Base-by-base conservation (phyloP, 495 filamentous ascomycete species). In the Delitschia confertaspora region DNA sequence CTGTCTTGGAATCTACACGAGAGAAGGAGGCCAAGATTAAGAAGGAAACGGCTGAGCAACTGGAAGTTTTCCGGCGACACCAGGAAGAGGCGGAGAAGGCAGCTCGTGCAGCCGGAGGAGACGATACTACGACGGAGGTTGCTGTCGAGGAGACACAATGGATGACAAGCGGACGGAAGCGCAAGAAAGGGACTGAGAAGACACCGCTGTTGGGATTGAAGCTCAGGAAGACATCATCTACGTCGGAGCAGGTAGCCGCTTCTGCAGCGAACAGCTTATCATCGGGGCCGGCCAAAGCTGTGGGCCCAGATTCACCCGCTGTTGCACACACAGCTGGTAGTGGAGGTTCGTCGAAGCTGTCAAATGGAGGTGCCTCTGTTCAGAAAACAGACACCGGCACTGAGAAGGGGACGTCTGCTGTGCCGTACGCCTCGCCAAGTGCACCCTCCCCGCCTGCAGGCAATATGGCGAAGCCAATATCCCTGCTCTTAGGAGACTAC, bases 21-120 rank as follows among this genome's bases (percentile, higher is more conserved):
- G 72, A 68, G 9, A 78, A 88, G 62, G 88, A 94, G 57, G 82
- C 74, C 6, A 68, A 73, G 23, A 69, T 85, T n/a, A 75, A 75
- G 58, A 76, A 72, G 48, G 83, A 93, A 63, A 85, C 82, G 10
- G 70, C 74, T 16, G 78, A 83, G 53, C 79, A 85, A 51, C 61
- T 95, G 25, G 74, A 78, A 30, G 56, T 59, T 0, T 95, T 94
- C 53, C 69, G 82, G 24, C 67, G 69, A 55, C 75, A 78, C 53
- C 80, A 80, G 48, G 78, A 82, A 50, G 74, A 80, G 58, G 74
- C 70, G 0, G 78, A 84, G 61, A 71, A 67, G 51, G 71, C 63
- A 7, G 47, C 66, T 1, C 51, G 72, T 3, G 67, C 63, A 22
- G 62, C 63, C 21, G 56, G 57, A 0, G 57, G 60, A 18, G 47